Evolutionary conservation across 2,329 filamentous ascomycete genomes (phyloP).

Genomic region (Penicillium sumatraense): DNA sequence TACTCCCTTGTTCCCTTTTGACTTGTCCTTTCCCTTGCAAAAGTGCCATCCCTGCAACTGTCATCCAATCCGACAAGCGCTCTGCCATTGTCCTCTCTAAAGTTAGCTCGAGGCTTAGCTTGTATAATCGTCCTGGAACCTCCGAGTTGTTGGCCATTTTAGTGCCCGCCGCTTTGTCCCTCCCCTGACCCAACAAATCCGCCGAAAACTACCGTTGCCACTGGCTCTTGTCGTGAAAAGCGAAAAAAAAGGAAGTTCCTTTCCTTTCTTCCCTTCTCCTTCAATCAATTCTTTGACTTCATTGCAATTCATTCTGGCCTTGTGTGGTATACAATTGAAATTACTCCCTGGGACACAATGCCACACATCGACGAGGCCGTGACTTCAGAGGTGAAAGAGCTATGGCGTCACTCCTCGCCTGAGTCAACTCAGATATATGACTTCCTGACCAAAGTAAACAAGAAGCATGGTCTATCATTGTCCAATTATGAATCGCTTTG

Average conservation of each 20-base stretch:
- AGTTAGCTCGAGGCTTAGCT: neutral
- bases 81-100: neutral
- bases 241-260: neutral
- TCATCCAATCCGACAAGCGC: neutral
- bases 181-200: neutral
- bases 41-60: neutral
- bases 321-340: neutral
- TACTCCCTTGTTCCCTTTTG: neutral
- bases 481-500: conserved; percentile 75
- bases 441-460: conserved; percentile 72
- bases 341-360: conserved; percentile 11
- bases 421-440: conserved; percentile 70
- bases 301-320: neutral
- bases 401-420: conserved; percentile 75
- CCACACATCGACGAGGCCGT: conserved; percentile 24
- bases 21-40: neutral
- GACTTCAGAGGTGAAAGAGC: conserved; percentile 45
- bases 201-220: neutral
- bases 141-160: neutral
- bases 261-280: neutral
- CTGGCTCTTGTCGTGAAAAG: neutral
- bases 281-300: neutral
- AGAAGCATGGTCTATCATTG: conserved; percentile 67
- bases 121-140: neutral
- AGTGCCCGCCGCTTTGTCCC: neutral